These are phyloP conservation scores for Phytopythium ostracodes DNA, from an alignment of 352 stramenopile genomes.

Conservation along the genomic window DNA sequence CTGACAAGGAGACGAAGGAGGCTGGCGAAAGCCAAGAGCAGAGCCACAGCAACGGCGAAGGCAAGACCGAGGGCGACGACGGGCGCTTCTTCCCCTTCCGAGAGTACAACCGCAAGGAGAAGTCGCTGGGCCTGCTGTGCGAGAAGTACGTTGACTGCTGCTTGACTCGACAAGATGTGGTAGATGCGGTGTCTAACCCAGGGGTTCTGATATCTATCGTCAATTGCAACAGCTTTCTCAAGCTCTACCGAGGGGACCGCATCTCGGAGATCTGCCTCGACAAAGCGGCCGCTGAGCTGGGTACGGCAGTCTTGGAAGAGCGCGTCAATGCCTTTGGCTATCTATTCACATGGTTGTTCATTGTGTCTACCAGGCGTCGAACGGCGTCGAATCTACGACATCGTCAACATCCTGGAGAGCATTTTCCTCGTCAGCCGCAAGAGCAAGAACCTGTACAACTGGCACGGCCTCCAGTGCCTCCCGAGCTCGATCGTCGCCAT, in stretches of 20 bases:
- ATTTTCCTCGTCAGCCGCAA: constrained; percentile 94
- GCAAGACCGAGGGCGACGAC: constrained; percentile 28
- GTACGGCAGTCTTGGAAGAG: constrained; percentile 5
- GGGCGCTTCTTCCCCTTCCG: constrained; percentile 61
- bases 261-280: constrained; percentile 79
- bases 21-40: constrained; percentile 10
- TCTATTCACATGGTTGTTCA: neutral
- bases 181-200: neutral
- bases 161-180: neutral
- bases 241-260: constrained; percentile 60
- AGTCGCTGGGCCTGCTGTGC: constrained; percentile 78
- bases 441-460: constrained; percentile 96
- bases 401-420: constrained; percentile 97
- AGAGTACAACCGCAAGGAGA: constrained; percentile 88
- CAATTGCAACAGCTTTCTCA: constrained; percentile 53
- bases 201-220: neutral
- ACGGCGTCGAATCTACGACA: constrained; percentile 95
- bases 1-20: constrained; percentile 13
- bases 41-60: constrained; percentile 3
- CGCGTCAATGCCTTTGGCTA: neutral
- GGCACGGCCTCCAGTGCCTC: constrained; percentile 71
- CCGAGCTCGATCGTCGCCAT: constrained; percentile 64
- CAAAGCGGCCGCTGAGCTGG: constrained; percentile 54
- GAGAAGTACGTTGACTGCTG: constrained; percentile 60
- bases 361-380: constrained; percentile 69